Conservation (phyloP, 1,284 basidiomycete species). For the Termitomyces sp. region DNA sequence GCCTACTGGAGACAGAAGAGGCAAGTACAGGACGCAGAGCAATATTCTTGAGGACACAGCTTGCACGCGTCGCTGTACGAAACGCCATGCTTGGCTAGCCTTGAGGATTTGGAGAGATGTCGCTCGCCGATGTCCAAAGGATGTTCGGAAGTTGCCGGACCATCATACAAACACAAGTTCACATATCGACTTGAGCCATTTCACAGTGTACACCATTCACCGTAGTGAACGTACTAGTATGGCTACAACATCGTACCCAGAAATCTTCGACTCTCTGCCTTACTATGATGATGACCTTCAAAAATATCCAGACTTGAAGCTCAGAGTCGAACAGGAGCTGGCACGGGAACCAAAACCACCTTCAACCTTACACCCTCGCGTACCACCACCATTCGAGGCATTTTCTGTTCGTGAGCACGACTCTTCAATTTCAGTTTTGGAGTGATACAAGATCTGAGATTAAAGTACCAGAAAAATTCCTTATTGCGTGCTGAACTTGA, state of each 20-base stretch:
- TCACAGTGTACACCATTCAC: no score
- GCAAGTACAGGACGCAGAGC: slow-evolving; percentile 21
- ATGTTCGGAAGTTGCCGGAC: slow-evolving; percentile 36
- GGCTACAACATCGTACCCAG: slow-evolving; percentile 20
- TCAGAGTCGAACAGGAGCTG: slow-evolving; percentile 71
- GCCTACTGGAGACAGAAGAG: slow-evolving; percentile 19
- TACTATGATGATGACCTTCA: slow-evolving; percentile 95
- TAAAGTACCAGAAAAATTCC: slow-evolving; percentile 49
- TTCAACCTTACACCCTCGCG: slow-evolving; percentile 57
- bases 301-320: slow-evolving; percentile 61
- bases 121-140: slow-evolving; percentile 8
- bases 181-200: neutral
- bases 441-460: slow-evolving; percentile 5
- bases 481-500: slow-evolving; percentile 68
- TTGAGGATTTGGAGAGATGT: neutral
- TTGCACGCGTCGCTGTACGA: slow-evolving; percentile 41
- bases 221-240: slow-evolving; percentile 5
- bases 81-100: slow-evolving; percentile 43
- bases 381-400: slow-evolving; percentile 64
- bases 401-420: slow-evolving; percentile 66
- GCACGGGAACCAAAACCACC: slow-evolving; percentile 60
- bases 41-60: slow-evolving; percentile 33
- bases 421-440: slow-evolving; percentile 9
- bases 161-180: neutral
- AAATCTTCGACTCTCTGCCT: slow-evolving; percentile 80